A percentile compares a stretch with the other conserved stretches of the same genome.
Evolutionary conservation across 208 protist genomes (phyloP).

Genomic region (Crithidia bombi): DNA sequence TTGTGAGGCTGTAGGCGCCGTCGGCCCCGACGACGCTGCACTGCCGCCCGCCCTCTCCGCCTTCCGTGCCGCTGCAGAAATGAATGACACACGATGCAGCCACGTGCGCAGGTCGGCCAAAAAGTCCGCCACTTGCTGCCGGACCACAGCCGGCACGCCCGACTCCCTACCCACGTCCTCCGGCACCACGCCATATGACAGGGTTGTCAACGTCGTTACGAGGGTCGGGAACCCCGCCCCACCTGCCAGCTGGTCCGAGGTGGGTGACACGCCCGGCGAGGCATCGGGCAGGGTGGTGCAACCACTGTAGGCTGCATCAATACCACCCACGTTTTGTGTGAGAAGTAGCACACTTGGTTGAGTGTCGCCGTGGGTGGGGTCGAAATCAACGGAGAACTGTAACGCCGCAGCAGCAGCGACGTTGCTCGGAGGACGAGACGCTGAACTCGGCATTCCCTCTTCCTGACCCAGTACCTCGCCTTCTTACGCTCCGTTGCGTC

Average conservation of each 20-base stretch:
- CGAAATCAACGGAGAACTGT: slow-evolving; percentile 32
- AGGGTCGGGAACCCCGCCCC: slow-evolving; percentile 2
- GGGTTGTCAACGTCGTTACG: background rate
- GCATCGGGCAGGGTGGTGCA: background rate
- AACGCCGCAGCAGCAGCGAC: slow-evolving; percentile 21
- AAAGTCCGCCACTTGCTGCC: slow-evolving; percentile 49
- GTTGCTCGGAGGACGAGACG: background rate
- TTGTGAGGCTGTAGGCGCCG: background rate
- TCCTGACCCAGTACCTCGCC: too few species aligned
- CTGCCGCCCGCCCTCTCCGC: slow-evolving; percentile 3
- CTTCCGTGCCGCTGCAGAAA: slow-evolving; percentile 30
- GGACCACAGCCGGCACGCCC: slow-evolving; percentile 17
- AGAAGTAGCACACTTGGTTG: slow-evolving; percentile 67
- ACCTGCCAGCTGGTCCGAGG: background rate
- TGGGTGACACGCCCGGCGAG: slow-evolving; percentile 1
- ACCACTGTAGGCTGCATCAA: slow-evolving; percentile 31
- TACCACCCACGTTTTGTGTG: slow-evolving; percentile 81
- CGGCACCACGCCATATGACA: slow-evolving; percentile 5
- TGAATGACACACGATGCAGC: slow-evolving; percentile 50
- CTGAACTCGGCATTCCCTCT: background rate
- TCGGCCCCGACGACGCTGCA: background rate
- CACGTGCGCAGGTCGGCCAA: slow-evolving; percentile 63
- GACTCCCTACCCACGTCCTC: slow-evolving; percentile 11
- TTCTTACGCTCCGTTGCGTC: slow-evolving; percentile 1
- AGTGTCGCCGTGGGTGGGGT: slow-evolving; percentile 15